Evolutionary conservation across 2,329 filamentous ascomycete genomes (phyloP).

Genomic region (Chalara sp.): DNA sequence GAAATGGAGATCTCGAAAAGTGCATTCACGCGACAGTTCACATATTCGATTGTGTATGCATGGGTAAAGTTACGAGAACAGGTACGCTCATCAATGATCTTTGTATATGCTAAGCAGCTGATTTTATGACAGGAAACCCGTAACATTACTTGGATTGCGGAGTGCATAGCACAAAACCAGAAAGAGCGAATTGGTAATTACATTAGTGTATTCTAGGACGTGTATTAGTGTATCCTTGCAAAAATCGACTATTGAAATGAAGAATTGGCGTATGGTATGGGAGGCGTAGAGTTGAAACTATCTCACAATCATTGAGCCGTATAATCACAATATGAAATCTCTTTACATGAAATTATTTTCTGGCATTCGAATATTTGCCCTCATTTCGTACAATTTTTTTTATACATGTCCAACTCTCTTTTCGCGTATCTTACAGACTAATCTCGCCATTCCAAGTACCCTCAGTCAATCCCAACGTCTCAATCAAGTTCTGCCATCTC

Average conservation of each 20-base stretch:
- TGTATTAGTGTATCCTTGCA: not conserved
- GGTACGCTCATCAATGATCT: constrained; percentile 45
- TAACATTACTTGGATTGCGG: constrained; percentile 98
- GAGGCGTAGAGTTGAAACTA: no score
- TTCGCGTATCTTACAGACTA: constrained; percentile 46
- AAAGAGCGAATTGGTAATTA: constrained; percentile 99
- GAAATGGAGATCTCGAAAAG: constrained; percentile 98
- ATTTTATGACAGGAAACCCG: constrained; percentile 73
- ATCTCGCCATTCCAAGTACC: constrained; percentile 92
- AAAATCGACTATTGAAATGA: no score
- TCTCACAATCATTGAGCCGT: no score
- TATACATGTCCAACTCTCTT: not conserved
- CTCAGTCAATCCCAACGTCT: constrained; percentile 77
- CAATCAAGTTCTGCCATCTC: constrained; percentile 80
- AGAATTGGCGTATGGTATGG: no score
- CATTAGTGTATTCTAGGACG: constrained; percentile 81
- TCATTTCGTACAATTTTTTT: constrained; percentile 2
- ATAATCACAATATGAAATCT: no score
- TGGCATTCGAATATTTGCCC: no score
- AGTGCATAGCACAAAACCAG: constrained; percentile 99
- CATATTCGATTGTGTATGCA: constrained; percentile 87
- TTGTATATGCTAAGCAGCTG: constrained; percentile 18
- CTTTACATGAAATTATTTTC: no score
- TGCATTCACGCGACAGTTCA: constrained; percentile 94
- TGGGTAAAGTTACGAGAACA: constrained; percentile 98